Base-by-base conservation (phyloP, 257 asterid genomes). In the Rehmannia glutinosa region DNA sequence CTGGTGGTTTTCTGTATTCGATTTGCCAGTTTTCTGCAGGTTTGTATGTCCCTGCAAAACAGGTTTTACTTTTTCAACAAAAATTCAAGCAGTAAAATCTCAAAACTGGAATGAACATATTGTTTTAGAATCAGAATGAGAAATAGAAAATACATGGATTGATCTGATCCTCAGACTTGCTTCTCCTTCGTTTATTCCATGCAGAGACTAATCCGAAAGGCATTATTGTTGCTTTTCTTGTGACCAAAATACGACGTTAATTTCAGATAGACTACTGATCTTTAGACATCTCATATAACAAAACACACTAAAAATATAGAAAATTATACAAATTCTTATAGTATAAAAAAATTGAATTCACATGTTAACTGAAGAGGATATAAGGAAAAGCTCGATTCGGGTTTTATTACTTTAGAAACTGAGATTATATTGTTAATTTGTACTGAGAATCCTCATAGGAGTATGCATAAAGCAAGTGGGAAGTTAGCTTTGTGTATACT, bases 181-280 rank as follows among this genome's bases (percentile, higher is more conserved):
- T 93, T 73, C 97, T 78, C 73, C 97, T 43, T 17, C 96, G 92
- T 81, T 93, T 93, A 78, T 88, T 90, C 99, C 99, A 90, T 0
- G 96, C 99, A 47, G 95, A 84, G 56, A 90, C 99, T 63, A 93
- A 73, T 72, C 96, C 95, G 47, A 90, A 90, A 45, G 96, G 96
- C 99, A 93, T 90, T 79, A 15, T 73, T 41, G 5, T 51, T 62
- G 76, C 77, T 72, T 42, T 45, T 54, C 47, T 64, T n/a, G n/a
- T n/a, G n/a, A n/a, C n/a, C 46, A 17, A 13, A 82, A n/a, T n/a
- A n/a, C n/a, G n/a, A n/a, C n/a, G n/a, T 58, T 67, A 43, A 15
- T 11, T 23, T 36, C 27, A 16, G 39, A 53, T 64, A 53, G 42
- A 35, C 15, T 15, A 53, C n/a, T 27, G 41, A 28, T 63, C 30